Evolutionary conservation across 1,139 yeast genomes (phyloP).

Genomic region (Diutina catenulata): DNA sequence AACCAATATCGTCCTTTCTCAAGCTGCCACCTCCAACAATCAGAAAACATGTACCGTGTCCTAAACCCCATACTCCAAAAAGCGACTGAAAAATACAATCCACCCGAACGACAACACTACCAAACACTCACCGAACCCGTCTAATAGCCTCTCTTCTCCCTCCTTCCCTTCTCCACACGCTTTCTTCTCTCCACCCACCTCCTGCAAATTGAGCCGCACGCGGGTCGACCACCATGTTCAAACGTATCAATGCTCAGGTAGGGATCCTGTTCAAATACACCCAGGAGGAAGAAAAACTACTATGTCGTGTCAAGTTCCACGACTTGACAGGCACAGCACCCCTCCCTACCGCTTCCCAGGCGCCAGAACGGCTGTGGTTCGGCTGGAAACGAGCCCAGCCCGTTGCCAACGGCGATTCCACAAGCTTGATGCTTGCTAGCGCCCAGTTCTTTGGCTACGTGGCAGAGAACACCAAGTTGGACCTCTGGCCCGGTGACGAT

Average conservation of each 20-base stretch:
- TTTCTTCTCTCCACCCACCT: no score
- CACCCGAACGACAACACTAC: no score
- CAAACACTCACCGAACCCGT: no score
- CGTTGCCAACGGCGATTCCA: neutral
- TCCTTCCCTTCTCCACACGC: no score
- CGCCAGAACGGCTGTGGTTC: neutral
- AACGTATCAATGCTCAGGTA: neutral
- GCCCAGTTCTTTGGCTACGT: constrained; percentile 3
- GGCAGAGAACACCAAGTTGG: neutral
- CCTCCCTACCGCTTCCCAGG: neutral
- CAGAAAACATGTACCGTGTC: no score
- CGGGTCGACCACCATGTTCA: no score
- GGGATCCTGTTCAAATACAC: constrained; percentile 1
- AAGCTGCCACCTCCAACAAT: no score
- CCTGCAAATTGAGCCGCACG: no score
- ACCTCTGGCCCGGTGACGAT: neutral
- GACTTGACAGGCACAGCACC: neutral
- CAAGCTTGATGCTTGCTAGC: neutral
- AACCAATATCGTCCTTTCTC: no score
- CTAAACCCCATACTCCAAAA: no score
- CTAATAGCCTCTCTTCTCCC: no score
- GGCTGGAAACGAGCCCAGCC: neutral
- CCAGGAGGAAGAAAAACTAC: neutral
- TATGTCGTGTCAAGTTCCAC: neutral
- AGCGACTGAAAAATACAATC: no score